These are phyloP conservation scores for Melanopsichium pennsylvanicum DNA, from an alignment of 1,284 basidiomycete species.

Conservation along the genomic window DNA sequence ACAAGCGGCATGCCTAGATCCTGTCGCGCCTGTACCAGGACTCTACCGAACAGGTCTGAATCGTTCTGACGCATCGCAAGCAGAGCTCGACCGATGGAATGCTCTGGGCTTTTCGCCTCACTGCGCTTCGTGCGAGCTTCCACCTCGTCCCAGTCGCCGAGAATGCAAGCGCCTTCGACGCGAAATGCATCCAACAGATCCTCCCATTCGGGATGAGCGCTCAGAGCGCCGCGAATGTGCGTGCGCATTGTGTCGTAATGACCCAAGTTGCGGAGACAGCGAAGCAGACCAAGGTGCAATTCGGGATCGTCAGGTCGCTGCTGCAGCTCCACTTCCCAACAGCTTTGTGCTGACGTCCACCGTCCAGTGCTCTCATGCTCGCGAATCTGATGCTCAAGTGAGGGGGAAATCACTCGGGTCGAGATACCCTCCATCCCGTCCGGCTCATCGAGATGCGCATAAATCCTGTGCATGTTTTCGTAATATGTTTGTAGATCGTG, in stretches of 20 bases:
- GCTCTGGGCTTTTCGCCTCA: constrained; percentile 72
- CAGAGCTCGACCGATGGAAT: constrained; percentile 82
- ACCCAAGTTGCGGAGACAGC: constrained; percentile 91
- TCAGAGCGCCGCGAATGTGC: constrained; percentile 90
- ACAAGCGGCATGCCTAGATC: constrained; percentile 82
- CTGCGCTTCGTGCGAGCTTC: constrained; percentile 65
- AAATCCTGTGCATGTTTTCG: constrained; percentile 93
- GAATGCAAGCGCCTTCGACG: constrained; percentile 93
- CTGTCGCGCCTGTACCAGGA: constrained; percentile 76
- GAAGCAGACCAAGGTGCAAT: constrained; percentile 86
- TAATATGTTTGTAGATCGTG: constrained; percentile 74
- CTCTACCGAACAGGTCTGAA: constrained; percentile 30
- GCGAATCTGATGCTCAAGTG: constrained; percentile 94
- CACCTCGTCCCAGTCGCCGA: constrained; percentile 83
- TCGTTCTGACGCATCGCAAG: constrained; percentile 76
- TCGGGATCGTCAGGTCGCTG: constrained; percentile 86
- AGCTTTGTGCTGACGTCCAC: constrained; percentile 99
- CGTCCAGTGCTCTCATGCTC: constrained; percentile 96
- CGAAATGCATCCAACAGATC: constrained; percentile 80
- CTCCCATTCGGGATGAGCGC: constrained; percentile 85
- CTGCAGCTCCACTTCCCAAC: constrained; percentile 97
- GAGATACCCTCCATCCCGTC: constrained; percentile 99
- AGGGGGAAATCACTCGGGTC: constrained; percentile 84
- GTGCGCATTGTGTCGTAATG: constrained; percentile 97
- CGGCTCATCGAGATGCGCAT: constrained; percentile 93